Evolutionary conservation across 768 basidiomycete genomes (phyloP).

Genomic region (Calocybe gangraenosa): DNA sequence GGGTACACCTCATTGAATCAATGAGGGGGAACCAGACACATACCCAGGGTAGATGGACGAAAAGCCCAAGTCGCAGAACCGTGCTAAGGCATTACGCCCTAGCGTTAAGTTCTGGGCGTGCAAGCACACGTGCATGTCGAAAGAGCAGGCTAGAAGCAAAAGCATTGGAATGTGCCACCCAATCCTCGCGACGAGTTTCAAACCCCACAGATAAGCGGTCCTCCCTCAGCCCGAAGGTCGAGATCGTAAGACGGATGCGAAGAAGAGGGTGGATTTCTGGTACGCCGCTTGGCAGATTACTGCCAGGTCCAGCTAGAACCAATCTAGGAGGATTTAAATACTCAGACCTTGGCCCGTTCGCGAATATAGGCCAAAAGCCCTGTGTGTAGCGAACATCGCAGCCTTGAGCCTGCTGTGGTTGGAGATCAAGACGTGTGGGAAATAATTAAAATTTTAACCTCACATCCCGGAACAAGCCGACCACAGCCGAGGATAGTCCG

Average conservation of each 20-base stretch:
- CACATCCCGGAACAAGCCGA: too few relatives aligned
- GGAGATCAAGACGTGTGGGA: too few relatives aligned
- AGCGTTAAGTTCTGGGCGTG: constrained; percentile 7
- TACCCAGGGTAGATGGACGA: constrained; percentile 2
- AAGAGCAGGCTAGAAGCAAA: constrained; percentile 9
- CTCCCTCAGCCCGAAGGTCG: constrained; percentile 29
- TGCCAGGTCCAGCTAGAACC: constrained; percentile 60
- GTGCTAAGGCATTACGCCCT: not conserved
- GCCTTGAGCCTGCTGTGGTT: too few relatives aligned
- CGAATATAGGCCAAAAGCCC: constrained; percentile 34
- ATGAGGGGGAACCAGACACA: not conserved
- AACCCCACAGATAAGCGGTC: constrained; percentile 30
- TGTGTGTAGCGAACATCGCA: too few relatives aligned
- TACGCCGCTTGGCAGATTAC: constrained; percentile 57
- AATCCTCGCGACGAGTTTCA: constrained; percentile 58
- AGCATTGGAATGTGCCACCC: constrained; percentile 28
- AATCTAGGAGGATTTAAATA: constrained; percentile 60
- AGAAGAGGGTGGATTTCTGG: constrained; percentile 52
- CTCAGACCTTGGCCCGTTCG: too few relatives aligned
- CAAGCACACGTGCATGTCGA: constrained; percentile 14
- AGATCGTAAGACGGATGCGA: constrained; percentile 38
- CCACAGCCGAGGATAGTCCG: too few relatives aligned
- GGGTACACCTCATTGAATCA: too few relatives aligned
- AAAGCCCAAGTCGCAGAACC: constrained; percentile 5
- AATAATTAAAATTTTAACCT: too few relatives aligned